These are phyloP conservation scores for Durusdinium trenchii DNA, from an alignment of 73 alveolate species.

Conservation along the genomic window DNA sequence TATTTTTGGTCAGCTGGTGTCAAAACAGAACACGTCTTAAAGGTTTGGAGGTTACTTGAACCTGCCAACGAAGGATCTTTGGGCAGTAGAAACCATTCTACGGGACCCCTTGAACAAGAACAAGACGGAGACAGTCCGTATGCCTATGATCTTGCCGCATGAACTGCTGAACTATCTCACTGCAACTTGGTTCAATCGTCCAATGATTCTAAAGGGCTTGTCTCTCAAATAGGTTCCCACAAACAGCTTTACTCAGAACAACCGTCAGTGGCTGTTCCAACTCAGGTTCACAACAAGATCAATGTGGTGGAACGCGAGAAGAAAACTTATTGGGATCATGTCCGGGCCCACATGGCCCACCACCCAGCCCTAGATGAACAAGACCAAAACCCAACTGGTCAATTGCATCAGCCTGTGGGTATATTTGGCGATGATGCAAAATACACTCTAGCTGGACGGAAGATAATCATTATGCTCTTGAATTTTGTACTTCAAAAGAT, in stretches of 20 bases:
- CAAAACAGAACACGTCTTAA: not conserved
- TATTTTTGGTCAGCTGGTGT: not conserved
- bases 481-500: not conserved
- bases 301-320: not conserved
- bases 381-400: not conserved
- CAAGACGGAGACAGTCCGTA: not conserved
- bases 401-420: not conserved
- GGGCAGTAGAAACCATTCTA: not conserved
- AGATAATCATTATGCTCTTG: not conserved
- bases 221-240: not conserved
- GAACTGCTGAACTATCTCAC: not conserved
- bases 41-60: not conserved
- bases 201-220: not conserved
- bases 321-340: not conserved
- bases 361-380: not conserved
- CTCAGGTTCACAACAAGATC: not conserved
- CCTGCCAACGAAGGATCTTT: not conserved
- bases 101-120: too few species aligned
- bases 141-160: slow-evolving; percentile 1
- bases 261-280: too few species aligned
- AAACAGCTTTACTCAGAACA: too few species aligned
- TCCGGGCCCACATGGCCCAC: not conserved
- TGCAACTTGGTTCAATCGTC: not conserved
- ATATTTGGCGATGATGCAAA: not conserved
- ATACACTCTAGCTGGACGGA: not conserved